Base-by-base conservation (phyloP, 2,329 filamentous ascomycete genomes). In the Exophiala spinifera region DNA sequence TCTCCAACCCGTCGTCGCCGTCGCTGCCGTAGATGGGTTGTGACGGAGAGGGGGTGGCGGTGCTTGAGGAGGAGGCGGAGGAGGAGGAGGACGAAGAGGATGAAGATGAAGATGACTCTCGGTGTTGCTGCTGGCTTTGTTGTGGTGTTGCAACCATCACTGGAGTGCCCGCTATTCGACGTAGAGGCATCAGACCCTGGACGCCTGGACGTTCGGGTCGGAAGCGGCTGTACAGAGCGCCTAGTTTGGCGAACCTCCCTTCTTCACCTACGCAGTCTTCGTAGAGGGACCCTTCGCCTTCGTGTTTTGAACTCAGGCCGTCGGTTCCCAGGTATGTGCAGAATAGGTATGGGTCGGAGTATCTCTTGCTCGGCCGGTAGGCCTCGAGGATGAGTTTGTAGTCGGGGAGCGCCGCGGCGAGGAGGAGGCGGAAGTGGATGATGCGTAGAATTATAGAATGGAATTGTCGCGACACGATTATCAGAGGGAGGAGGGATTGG, bases 331-430 rank as follows among this genome's bases (percentile, higher is more conserved):
- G 74, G 59, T 86, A 86, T 42, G 82, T 76, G 70, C 88, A 91
- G 66, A 80, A 79, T 11, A 90, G 77, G 51, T 84, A 84, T 0
- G 88, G 86, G 17, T 87, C 85, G 4, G 80, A 84, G 46, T 87
- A 55, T 68, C 85, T 86, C 20, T 80, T 83, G 59, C 78, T 82
- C 0, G 88, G 89, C 60, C 87, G 88, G 65, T 87, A 91, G 68
- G 87, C 89, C 72, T 92, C 88, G 39, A 95, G 80, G 34, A 91
- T 82, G 36, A 94, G 72, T 50, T 84, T 81, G 65, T 89, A 82
- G 34, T 83, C 79, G 34, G 79, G 72, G 6, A 86, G 71, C 2
- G 79, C 72, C 3, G 83, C 78, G 17, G 83, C 81, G 17, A 78
- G 69, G 44, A 85, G 71, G 1, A 90, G 75, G 31, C 87, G 84